Percentiles rank a stretch among this genome's conserved stretches.
Evolutionary conservation across 768 basidiomycete genomes (phyloP).

Genomic region (Dentipellis sp.): DNA sequence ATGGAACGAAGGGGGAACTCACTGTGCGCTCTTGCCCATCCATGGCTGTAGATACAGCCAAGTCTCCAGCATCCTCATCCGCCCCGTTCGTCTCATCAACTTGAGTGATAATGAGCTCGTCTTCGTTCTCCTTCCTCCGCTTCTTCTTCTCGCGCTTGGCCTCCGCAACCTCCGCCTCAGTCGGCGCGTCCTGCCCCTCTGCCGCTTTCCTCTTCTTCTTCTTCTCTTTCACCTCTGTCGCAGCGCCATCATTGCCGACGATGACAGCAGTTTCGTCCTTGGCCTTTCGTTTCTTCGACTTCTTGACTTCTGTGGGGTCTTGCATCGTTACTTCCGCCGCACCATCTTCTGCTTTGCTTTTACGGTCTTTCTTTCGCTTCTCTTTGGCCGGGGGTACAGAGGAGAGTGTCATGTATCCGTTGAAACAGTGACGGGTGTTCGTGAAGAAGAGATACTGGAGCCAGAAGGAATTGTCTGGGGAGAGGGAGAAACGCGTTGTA

Average conservation of each 20-base stretch:
- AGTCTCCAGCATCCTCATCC: not conserved
- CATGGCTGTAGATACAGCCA: not conserved
- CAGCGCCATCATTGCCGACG: not conserved
- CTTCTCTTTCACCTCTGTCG: constrained; percentile 5
- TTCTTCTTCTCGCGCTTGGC: constrained; percentile 8
- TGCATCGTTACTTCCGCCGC: not conserved
- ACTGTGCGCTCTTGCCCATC: not conserved
- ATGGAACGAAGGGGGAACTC: not conserved
- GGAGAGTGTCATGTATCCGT: too few species aligned
- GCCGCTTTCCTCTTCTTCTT: constrained; percentile 8
- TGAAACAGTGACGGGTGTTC: too few species aligned
- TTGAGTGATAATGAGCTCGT: not conserved
- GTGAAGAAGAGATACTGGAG: too few species aligned
- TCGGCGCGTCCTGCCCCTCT: not conserved
- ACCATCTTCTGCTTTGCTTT: not conserved
- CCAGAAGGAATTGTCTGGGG: too few species aligned
- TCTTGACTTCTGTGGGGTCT: not conserved
- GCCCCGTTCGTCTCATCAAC: not conserved
- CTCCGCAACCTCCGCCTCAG: not conserved
- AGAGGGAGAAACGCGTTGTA: too few species aligned
- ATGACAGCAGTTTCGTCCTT: not conserved
- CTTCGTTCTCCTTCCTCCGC: constrained; percentile 1
- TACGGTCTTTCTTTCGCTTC: too few species aligned
- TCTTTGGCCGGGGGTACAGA: too few species aligned
- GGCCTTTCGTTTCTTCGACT: constrained; percentile 1